Evolutionary conservation across 371 early-diverging fungal species (phyloP).

Genomic region (Aphelidium insulamus): DNA sequence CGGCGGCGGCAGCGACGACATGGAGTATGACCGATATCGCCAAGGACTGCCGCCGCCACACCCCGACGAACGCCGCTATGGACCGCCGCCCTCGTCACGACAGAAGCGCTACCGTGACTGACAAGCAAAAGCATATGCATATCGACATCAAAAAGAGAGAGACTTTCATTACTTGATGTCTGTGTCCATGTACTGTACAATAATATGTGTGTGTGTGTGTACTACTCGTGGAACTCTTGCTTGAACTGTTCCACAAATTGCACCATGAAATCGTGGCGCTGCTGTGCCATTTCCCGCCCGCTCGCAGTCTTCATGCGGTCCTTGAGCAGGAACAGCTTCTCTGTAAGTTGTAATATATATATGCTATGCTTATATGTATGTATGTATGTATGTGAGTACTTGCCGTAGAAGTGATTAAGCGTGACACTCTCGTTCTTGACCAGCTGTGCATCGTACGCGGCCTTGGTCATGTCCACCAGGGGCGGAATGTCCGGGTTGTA

Average conservation of each 20-base stretch:
- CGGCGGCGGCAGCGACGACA: no score
- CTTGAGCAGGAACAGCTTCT: conserved; percentile 33
- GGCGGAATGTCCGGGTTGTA: conserved; percentile 24
- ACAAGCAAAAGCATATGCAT: no score
- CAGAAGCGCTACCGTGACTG: no score
- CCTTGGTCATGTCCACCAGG: conserved; percentile 23
- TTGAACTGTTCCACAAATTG: conserved; percentile 22
- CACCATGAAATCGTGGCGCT: conserved; percentile 25
- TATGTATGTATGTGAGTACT: background rate
- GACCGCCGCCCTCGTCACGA: no score
- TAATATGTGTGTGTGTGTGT: no score
- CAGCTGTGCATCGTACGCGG: conserved; percentile 22
- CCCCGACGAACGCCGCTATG: no score
- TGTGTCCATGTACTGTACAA: no score
- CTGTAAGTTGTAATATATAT: conserved; percentile 5
- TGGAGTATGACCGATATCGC: no score
- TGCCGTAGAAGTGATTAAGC: conserved; percentile 43
- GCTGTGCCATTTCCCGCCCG: conserved; percentile 23
- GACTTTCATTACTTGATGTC: no score
- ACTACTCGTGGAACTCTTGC: no score
- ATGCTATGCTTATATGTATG: background rate
- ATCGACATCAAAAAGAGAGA: no score
- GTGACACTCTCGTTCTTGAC: conserved; percentile 21
- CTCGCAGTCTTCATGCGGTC: conserved; percentile 29
- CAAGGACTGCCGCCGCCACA: no score